phyloP scores from a whole-genome alignment of 148 eudicot genomes.

The Spergularia marina region DNA sequence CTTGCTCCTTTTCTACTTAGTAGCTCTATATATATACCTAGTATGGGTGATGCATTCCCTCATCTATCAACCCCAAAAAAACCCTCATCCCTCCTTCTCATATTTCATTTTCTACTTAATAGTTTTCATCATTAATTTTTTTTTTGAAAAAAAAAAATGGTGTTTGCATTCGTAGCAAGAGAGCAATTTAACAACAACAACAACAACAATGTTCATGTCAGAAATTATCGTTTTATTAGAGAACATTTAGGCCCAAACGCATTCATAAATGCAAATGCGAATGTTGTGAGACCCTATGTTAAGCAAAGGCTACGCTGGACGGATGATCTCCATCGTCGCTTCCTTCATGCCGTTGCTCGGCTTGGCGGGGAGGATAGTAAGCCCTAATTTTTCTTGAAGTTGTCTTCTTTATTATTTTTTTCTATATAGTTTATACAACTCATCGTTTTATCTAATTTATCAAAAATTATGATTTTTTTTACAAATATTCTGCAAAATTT shows the following conservation, averaged over 20 bases:
- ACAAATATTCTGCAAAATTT: too few species aligned
- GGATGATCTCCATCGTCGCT: conserved; percentile 8
- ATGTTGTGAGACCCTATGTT: conserved; percentile 23
- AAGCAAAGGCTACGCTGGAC: conserved; percentile 33
- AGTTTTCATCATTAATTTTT: not conserved
- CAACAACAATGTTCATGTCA: too few species aligned
- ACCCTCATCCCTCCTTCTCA: not conserved
- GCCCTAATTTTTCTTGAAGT: not conserved
- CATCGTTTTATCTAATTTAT: too few species aligned
- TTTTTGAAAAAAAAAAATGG: not conserved
- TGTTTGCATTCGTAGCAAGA: too few species aligned
- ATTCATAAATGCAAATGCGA: not conserved
- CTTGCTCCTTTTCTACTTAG: too few species aligned
- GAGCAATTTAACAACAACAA: too few species aligned
- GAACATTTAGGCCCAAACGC: too few species aligned
- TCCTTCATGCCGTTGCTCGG: conserved; percentile 9
- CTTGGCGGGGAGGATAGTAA: conserved; percentile 37
- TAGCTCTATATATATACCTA: conserved; percentile 17
- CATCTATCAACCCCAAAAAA: not conserved
- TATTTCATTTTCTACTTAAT: not conserved
- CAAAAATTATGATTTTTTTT: too few species aligned
- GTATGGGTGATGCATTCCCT: not conserved
- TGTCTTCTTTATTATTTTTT: too few species aligned
- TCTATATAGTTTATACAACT: too few species aligned
- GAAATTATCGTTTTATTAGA: too few species aligned